Base-by-base conservation (phyloP, 2,329 filamentous ascomycete species). In the Colletotrichum sp. region DNA sequence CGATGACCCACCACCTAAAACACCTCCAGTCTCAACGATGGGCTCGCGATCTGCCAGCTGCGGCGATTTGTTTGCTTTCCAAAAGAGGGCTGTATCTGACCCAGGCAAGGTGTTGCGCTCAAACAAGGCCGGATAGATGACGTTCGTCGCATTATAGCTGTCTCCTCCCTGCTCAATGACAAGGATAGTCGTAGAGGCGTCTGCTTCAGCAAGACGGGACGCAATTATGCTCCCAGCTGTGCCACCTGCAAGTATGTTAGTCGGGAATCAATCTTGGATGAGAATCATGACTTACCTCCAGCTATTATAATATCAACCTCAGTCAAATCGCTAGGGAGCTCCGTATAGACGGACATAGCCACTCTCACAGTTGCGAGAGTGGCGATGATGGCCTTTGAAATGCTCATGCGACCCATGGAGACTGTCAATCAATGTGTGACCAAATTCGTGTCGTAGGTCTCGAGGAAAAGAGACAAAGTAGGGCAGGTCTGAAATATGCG, bases 1-100 rank as follows among this genome's bases (percentile, higher is more conserved):
- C 5, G 82, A 82, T 3, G 82, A 84, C 12, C 82, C 82, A 4
- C 82, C 82, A 8, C 83, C 83, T 2, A 83, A 80, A 8, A 80
- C 74, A 5, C 82, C 79, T 10, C 81, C 82, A 1, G 80, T 64
- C 0, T 79, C 72, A 1, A 83, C 80, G 9, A 63, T 15, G 28
- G 30, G 58, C 12, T 63, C 58, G 6, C 58, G 78, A 3, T 78
- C 78, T 38, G 77, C 79, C 28, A 84, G 72, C 7, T 77, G 77
- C 2, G 77, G 68, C 6, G 79, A 76, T 28, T 77, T 80, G 24
- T 80, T 79, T 1, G 76, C 74, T 24, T 80, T 77, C 76, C 81
- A 81, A 32, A 80, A 79, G 18, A 81, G 67, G 4, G 78, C 72
- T 0, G 78, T 80, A 10, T 78, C 48, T 8, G 70, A 67, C 12